These are phyloP conservation scores for Beauveria australis DNA, from an alignment of 2,329 filamentous ascomycete species.

Conservation along the genomic window DNA sequence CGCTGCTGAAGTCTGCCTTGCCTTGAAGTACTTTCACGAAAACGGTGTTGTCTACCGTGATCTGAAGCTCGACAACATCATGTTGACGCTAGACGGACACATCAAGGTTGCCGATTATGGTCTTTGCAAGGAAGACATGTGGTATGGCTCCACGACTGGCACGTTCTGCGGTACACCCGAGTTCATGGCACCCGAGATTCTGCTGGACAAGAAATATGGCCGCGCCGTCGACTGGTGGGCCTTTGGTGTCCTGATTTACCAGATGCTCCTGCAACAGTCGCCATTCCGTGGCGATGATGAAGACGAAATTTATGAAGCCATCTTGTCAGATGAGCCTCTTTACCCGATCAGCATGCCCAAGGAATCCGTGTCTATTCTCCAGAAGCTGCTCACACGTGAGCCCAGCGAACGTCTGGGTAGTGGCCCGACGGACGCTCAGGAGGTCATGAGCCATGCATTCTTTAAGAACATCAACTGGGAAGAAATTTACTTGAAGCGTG, in stretches of 20 bases:
- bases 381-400: conserved; percentile 93
- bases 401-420: conserved; percentile 88
- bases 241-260: conserved; percentile 96
- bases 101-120: conserved; percentile 99
- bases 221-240: conserved; percentile 99
- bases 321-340: conserved; percentile 91
- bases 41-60: conserved; percentile 99
- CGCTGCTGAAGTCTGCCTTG: conserved; percentile 91
- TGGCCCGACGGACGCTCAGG: conserved; percentile 92
- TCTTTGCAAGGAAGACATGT: conserved; percentile 99
- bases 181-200: conserved; percentile 98
- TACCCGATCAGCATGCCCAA: conserved; percentile 99
- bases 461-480: conserved; percentile 98
- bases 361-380: conserved; percentile 93
- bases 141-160: conserved; percentile 93
- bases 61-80: conserved; percentile 86
- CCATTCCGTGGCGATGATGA: conserved; percentile 98
- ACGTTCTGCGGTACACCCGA: conserved; percentile 99
- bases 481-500: conserved; percentile 92
- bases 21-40: conserved; percentile 98
- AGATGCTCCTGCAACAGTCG: conserved; percentile 98
- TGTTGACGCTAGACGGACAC: conserved; percentile 89
- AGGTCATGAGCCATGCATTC: conserved; percentile 98
- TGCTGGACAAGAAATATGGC: conserved; percentile 97
- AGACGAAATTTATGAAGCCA: conserved; percentile 98